Conservation (phyloP, 208 protist genomes). For the Crithidia acanthocephali region DNA sequence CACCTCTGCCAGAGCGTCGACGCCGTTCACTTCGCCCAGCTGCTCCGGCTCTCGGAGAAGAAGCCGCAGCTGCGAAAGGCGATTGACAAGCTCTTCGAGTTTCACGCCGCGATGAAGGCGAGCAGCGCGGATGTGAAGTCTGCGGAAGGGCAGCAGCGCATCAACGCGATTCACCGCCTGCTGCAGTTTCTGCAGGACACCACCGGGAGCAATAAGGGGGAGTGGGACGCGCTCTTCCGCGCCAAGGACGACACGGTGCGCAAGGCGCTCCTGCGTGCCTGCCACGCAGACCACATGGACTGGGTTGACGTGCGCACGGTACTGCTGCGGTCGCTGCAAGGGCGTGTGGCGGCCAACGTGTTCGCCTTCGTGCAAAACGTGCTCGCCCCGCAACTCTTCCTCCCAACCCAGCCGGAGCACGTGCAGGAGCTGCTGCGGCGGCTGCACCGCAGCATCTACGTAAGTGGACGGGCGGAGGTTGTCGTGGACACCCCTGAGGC, state of each 20-base stretch:
- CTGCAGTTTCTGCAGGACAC: slow-evolving; percentile 62
- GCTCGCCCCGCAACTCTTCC: slow-evolving; percentile 51
- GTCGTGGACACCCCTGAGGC: slow-evolving; percentile 33
- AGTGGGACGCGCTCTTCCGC: slow-evolving; percentile 77
- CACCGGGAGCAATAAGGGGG: slow-evolving; percentile 54
- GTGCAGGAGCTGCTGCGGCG: slow-evolving; percentile 46
- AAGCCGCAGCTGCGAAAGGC: slow-evolving; percentile 63
- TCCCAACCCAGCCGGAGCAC: slow-evolving; percentile 45
- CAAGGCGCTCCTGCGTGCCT: slow-evolving; percentile 55
- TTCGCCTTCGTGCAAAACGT: slow-evolving; percentile 51
- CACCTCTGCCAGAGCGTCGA: slow-evolving; percentile 56
- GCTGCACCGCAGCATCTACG: slow-evolving; percentile 33
- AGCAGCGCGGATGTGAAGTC: slow-evolving; percentile 48
- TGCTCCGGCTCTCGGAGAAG: slow-evolving; percentile 54
- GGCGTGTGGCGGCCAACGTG: slow-evolving; percentile 45
- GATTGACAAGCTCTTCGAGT: slow-evolving; percentile 38
- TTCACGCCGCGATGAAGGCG: slow-evolving; percentile 35
- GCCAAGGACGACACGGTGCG: slow-evolving; percentile 69
- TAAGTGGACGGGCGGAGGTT: slow-evolving; percentile 16
- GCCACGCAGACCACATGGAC: slow-evolving; percentile 32
- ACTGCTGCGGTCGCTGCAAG: slow-evolving; percentile 49
- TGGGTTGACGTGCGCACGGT: slow-evolving; percentile 39
- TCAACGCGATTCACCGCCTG: slow-evolving; percentile 72
- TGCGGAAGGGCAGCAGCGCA: slow-evolving; percentile 50
- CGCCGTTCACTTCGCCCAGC: slow-evolving; percentile 36